phyloP scores from a whole-genome alignment of 1,284 basidiomycete species.

The Trichosporon sp. region DNA sequence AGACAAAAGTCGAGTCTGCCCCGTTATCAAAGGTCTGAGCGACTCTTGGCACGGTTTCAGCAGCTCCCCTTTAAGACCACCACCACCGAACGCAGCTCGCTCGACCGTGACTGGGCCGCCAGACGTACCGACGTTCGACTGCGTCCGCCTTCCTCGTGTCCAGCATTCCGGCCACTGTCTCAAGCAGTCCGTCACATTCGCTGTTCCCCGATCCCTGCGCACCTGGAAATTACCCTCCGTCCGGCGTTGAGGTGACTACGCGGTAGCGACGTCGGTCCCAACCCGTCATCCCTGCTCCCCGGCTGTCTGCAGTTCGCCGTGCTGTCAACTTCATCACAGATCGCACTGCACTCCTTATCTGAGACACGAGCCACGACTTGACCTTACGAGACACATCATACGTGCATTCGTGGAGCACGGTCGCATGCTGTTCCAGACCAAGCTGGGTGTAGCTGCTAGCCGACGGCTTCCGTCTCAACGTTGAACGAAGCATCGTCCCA shows the following conservation, averaged over 20 bases:
- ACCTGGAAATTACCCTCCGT: conserved; percentile 1
- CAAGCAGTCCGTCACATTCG: conserved; percentile 1
- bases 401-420: conserved; percentile 15
- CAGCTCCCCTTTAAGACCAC: conserved; percentile 2
- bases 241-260: not conserved
- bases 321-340: conserved; percentile 5
- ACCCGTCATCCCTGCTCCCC: not conserved
- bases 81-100: not conserved
- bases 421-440: conserved; percentile 14
- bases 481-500: conserved; percentile 9
- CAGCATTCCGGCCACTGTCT: conserved; percentile 17
- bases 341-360: not conserved
- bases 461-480: conserved; percentile 9
- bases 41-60: conserved; percentile 2
- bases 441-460: not conserved
- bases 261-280: conserved; percentile 13
- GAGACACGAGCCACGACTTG: not conserved
- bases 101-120: not conserved
- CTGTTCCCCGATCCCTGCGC: not conserved
- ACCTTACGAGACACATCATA: not conserved
- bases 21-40: conserved; percentile 12
- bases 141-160: conserved; percentile 18
- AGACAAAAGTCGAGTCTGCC: not conserved
- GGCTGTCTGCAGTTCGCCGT: not conserved
- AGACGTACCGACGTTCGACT: conserved; percentile 8